Evolutionary conservation across 495 filamentous ascomycete species (phyloP).

Genomic region (Penicillium antarcticum): DNA sequence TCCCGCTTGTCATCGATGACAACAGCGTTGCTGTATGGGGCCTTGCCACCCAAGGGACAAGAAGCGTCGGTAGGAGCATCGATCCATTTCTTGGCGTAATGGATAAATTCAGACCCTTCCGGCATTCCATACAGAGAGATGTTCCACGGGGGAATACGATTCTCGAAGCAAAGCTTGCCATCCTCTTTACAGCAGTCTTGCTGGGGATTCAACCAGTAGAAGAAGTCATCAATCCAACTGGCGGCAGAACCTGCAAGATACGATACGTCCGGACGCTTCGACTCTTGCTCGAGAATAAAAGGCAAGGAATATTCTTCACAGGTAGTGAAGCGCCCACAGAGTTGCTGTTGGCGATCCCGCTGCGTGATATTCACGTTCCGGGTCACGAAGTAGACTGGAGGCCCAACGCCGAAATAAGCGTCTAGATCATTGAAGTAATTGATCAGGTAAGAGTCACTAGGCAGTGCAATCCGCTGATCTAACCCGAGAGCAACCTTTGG

Average conservation of each 20-base stretch:
- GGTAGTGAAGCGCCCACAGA: constrained; percentile 88
- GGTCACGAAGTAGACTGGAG: constrained; percentile 95
- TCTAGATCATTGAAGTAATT: constrained; percentile 94
- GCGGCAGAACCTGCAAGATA: constrained; percentile 91
- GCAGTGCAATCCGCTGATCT: constrained; percentile 91
- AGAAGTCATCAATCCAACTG: constrained; percentile 95
- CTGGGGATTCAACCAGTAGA: constrained; percentile 92
- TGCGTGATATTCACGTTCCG: constrained; percentile 73
- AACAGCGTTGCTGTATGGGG: constrained; percentile 80
- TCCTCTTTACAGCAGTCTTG: constrained; percentile 73
- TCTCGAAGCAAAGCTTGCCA: constrained; percentile 69
- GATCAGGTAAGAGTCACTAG: constrained; percentile 88
- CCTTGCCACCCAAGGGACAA: constrained; percentile 84
- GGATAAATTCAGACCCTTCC: constrained; percentile 81
- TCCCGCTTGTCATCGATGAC: constrained; percentile 65
- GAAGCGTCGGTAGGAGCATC: constrained; percentile 71
- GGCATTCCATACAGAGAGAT: constrained; percentile 88
- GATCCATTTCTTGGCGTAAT: constrained; percentile 82
- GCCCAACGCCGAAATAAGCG: constrained; percentile 84
- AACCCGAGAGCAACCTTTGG: constrained; percentile 82
- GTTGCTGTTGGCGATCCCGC: constrained; percentile 69
- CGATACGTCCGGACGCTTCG: constrained; percentile 83
- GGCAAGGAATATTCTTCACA: constrained; percentile 80
- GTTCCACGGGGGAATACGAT: constrained; percentile 78
- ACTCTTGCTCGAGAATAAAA: constrained; percentile 87